Conservation (phyloP, 2,329 filamentous ascomycete genomes). For the Aspergillus sp. region DNA sequence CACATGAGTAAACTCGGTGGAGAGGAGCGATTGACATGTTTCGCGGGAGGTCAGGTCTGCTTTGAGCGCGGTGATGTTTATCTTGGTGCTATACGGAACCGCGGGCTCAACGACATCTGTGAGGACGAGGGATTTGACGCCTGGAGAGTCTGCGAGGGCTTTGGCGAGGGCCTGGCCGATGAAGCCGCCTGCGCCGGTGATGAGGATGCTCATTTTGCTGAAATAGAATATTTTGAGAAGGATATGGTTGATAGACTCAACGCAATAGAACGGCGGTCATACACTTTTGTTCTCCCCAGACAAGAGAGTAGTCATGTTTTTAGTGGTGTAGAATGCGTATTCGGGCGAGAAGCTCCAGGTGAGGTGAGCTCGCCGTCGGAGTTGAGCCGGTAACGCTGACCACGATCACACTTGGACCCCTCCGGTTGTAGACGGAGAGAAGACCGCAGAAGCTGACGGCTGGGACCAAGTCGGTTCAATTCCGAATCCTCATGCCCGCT, state of each 20-base stretch:
- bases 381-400: background rate
- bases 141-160: background rate
- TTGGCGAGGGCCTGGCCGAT: conserved; percentile 7
- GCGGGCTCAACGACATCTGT: background rate
- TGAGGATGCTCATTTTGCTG: conserved; percentile 5
- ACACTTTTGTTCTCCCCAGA: too few relatives aligned
- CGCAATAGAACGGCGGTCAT: too few relatives aligned
- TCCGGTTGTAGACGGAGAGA: background rate
- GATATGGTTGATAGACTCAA: too few relatives aligned
- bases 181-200: conserved; percentile 10
- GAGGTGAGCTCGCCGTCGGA: background rate
- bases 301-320: too few relatives aligned
- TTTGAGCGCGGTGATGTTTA: background rate
- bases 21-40: background rate
- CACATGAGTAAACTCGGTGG: background rate
- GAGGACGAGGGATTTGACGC: background rate
- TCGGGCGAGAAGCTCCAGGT: background rate
- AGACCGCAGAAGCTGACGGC: background rate
- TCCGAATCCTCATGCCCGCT: background rate
- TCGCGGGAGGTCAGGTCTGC: conserved; percentile 3
- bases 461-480: background rate
- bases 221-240: too few relatives aligned
- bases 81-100: background rate
- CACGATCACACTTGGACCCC: too few relatives aligned
- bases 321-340: too few relatives aligned